Percentiles rank a stretch among this genome's conserved stretches.
These are phyloP conservation scores for Xylariaceae sp. DNA, from an alignment of 2,329 filamentous ascomycete genomes.

Conservation along the genomic window DNA sequence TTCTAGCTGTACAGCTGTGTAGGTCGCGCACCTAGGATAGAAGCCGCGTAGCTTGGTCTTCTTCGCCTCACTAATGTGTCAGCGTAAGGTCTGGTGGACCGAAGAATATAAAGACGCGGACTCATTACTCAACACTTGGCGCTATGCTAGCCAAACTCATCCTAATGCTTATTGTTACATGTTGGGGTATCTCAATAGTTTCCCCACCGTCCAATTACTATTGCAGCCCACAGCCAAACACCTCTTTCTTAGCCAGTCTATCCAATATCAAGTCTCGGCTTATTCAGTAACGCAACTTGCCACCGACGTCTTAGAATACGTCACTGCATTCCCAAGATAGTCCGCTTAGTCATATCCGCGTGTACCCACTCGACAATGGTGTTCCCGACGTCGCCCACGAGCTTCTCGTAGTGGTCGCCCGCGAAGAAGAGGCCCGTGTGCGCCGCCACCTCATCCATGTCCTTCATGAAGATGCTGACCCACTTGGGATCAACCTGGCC, in stretches of 20 bases:
- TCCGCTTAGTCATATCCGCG: constrained; percentile 60
- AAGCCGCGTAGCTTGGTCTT: too few species aligned
- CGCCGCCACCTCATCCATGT: constrained; percentile 83
- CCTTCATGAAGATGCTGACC: constrained; percentile 81
- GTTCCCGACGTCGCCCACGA: constrained; percentile 77
- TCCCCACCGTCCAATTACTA: neutral
- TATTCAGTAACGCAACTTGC: neutral
- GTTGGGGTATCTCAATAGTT: neutral
- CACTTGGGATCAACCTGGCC: constrained; percentile 73
- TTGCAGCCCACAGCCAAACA: neutral
- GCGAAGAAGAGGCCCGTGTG: constrained; percentile 83
- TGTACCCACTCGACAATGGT: constrained; percentile 74
- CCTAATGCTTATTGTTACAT: neutral
- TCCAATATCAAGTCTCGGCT: neutral
- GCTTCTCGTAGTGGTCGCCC: constrained; percentile 73
- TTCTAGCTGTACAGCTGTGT: too few species aligned
- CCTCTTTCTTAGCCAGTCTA: neutral
- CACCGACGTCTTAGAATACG: neutral
- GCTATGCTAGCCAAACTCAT: neutral
- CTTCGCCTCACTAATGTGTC: too few species aligned
- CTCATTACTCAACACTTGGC: neutral
- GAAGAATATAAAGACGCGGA: neutral
- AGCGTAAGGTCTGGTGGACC: too few species aligned
- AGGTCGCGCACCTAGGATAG: too few species aligned
- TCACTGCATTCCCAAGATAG: constrained; percentile 43